phyloP scores from a whole-genome alignment of 208 protist species.

The Giardia duodenalis region DNA sequence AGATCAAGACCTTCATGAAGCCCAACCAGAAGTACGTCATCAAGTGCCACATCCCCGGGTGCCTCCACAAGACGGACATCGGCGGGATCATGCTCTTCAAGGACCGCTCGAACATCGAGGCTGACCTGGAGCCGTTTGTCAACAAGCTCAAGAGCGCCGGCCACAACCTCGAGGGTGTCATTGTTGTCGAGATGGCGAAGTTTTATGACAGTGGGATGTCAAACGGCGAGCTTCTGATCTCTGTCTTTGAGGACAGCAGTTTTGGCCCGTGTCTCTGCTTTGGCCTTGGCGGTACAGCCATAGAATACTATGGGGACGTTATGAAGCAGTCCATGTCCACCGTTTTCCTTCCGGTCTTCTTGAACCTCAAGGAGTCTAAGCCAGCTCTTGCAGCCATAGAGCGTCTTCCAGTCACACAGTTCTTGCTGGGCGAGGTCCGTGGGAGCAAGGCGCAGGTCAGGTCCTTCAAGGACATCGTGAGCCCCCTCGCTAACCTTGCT shows the following conservation, averaged over 20 bases:
- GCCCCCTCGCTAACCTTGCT: slow-evolving; percentile 6
- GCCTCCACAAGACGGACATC: slow-evolving; percentile 30
- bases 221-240: neutral
- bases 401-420: slow-evolving; percentile 31
- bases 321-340: neutral
- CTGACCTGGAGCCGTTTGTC: neutral
- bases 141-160: neutral
- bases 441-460: slow-evolving; percentile 19
- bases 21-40: neutral
- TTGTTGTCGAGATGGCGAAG: neutral
- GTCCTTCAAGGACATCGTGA: slow-evolving; percentile 20
- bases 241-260: neutral
- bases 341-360: slow-evolving; percentile 5
- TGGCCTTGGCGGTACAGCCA: slow-evolving; percentile 22
- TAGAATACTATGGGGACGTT: slow-evolving; percentile 18
- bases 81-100: neutral
- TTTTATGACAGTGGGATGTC: neutral
- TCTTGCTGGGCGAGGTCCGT: slow-evolving; percentile 31
- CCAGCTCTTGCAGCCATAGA: neutral
- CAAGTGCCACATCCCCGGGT: slow-evolving; percentile 14
- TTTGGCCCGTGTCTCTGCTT: slow-evolving; percentile 27
- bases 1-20: neutral
- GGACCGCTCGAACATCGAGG: neutral
- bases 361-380: neutral
- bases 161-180: neutral